phyloP scores from a whole-genome alignment of 306 rosid species.

The Gillenia trifoliata region DNA sequence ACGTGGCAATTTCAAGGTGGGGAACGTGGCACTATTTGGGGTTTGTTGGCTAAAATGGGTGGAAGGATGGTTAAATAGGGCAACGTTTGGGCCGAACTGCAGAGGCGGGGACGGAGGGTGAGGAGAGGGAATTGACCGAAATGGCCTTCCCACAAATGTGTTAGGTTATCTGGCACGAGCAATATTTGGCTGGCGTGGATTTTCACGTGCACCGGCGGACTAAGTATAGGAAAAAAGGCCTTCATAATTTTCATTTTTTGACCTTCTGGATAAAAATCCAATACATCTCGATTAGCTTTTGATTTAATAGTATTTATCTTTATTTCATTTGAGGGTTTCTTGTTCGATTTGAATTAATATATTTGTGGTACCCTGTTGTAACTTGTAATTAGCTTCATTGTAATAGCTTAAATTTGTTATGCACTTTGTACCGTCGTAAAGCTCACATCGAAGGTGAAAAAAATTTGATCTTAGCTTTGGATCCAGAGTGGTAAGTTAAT shows the following conservation, averaged over 20 bases:
- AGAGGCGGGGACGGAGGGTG: not conserved
- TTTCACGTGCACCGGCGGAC: constrained; percentile 12
- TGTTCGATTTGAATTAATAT: not conserved
- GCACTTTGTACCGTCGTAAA: not conserved
- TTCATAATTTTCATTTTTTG: not conserved
- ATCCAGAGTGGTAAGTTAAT: not conserved
- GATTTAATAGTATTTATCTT: too few species aligned
- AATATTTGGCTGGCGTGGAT: constrained; percentile 2
- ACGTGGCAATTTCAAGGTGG: constrained; percentile 13
- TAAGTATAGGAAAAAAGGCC: not conserved
- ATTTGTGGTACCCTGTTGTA: not conserved
- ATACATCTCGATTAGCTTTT: too few species aligned
- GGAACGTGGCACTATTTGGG: constrained; percentile 13
- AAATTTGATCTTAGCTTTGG: too few species aligned
- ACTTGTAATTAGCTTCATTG: too few species aligned
- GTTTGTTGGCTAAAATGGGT: not conserved
- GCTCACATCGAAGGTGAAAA: too few species aligned
- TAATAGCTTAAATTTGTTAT: too few species aligned
- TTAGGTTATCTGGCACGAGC: constrained; percentile 17
- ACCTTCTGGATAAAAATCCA: not conserved
- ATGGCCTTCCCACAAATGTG: not conserved
- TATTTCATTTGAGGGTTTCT: fast-evolving
- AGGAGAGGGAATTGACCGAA: not conserved
- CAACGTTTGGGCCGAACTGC: not conserved
- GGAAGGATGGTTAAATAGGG: constrained; percentile 13